These are phyloP conservation scores for Pezicula carpinea DNA, from an alignment of 2,329 filamentous ascomycete species.

Conservation along the genomic window DNA sequence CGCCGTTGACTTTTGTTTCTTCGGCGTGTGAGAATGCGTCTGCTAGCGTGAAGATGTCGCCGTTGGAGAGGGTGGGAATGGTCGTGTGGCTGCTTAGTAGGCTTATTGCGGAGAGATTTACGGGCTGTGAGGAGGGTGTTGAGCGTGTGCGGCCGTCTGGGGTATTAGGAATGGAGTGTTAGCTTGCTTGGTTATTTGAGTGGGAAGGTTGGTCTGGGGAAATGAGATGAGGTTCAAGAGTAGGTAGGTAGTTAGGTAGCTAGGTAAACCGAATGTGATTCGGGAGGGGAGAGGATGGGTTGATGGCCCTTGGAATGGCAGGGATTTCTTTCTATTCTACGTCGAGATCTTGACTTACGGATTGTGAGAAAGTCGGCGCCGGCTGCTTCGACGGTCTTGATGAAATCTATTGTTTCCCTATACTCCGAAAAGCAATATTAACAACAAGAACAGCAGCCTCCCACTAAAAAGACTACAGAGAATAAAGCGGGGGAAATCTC, in stretches of 20 bases:
- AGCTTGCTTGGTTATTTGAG: too few species aligned
- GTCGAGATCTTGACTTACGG: slow-evolving; percentile 62
- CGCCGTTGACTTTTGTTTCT: slow-evolving; percentile 44
- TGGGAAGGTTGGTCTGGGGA: too few species aligned
- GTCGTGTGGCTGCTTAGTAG: slow-evolving; percentile 37
- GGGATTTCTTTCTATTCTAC: too few species aligned
- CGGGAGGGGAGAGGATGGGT: too few species aligned
- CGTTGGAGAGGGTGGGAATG: slow-evolving; percentile 63
- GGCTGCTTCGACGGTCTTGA: slow-evolving; percentile 56
- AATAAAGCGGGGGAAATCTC: neutral
- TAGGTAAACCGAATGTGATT: too few species aligned
- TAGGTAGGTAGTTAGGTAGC: too few species aligned
- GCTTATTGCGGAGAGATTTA: slow-evolving; percentile 56
- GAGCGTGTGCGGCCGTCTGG: too few species aligned
- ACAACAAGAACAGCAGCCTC: neutral
- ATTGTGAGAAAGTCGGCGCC: slow-evolving; percentile 65
- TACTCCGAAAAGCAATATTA: neutral
- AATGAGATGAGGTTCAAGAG: too few species aligned
- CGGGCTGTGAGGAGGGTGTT: slow-evolving; percentile 33
- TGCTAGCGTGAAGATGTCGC: slow-evolving; percentile 58
- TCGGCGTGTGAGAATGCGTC: slow-evolving; percentile 30
- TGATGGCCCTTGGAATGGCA: neutral
- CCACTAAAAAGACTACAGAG: neutral
- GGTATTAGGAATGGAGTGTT: too few species aligned
- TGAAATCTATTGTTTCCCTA: slow-evolving; percentile 49